A percentile compares a stretch with the other conserved stretches of the same genome.
Evolutionary conservation across 371 early-diverging fungal species (phyloP).

Genomic region (Mortierella sp.): DNA sequence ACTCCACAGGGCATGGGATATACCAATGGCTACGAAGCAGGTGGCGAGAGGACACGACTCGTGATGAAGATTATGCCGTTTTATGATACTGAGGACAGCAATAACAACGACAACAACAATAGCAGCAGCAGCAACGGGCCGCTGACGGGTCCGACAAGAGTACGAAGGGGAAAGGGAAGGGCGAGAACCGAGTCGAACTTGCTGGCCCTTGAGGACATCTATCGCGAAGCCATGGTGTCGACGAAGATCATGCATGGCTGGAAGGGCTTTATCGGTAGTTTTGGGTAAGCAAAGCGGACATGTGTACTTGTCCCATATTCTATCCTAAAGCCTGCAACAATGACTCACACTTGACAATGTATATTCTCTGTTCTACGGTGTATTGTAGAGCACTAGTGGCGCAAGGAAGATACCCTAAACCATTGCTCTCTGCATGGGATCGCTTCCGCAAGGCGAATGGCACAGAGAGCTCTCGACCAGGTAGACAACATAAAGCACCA

Average conservation of each 20-base stretch:
- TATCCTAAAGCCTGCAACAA: too few species aligned
- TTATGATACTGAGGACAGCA: neutral
- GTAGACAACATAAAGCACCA: constrained; percentile 5
- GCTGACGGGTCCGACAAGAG: neutral
- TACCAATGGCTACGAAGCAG: neutral
- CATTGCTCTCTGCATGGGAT: constrained; percentile 77
- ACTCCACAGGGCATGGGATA: neutral
- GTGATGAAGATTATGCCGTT: constrained; percentile 47
- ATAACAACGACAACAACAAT: too few species aligned
- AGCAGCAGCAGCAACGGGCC: too few species aligned
- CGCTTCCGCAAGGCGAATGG: constrained; percentile 64
- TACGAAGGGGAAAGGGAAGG: constrained; percentile 9
- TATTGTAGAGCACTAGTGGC: constrained; percentile 33
- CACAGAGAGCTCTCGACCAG: constrained; percentile 76
- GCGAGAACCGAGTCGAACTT: constrained; percentile 6
- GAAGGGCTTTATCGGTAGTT: constrained; percentile 51
- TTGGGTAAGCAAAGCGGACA: constrained; percentile 28
- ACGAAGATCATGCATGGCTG: constrained; percentile 49
- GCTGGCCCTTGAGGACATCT: constrained; percentile 36
- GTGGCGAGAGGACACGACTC: constrained; percentile 10
- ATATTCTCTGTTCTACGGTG: neutral
- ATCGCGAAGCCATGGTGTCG: constrained; percentile 46
- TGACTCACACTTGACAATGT: too few species aligned
- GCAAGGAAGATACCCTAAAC: constrained; percentile 60
- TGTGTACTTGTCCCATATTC: neutral